Base-by-base conservation (phyloP, 805 yeast genomes). In the Kazachstania taianensis region DNA sequence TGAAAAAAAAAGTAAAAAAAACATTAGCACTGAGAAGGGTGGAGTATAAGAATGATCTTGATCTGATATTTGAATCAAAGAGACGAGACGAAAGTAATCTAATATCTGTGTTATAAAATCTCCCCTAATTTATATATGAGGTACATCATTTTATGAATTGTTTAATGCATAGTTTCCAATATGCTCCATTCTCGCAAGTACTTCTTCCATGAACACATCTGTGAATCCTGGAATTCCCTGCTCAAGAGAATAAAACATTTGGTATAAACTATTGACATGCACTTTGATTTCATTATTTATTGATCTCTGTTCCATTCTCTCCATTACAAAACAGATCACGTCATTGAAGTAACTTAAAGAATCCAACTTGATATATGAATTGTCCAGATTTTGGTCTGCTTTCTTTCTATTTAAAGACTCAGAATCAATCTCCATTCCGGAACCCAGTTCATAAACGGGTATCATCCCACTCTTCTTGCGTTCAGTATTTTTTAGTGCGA, bases 181-280 rank as follows among this genome's bases (percentile, higher is more conserved):
- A 28, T 45, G 37, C 19, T 49, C 56, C 54, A 67, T 50, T 20
- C 68, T 52, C 28, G 59, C 42, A 54, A 65, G 61, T 9, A 79
- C 57, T 50, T 81, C 89, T 53, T 81, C 84, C 7, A 77, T 59
- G 7, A 81, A 64, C 0, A 83, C 84, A 38, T 72, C 77, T 32
- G 75, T 60, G 30, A 81, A 62, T 0, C 92, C 92, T 1, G 81
- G 78, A 38, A 72, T 73, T 15, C 56, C 51, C 16, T 47, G 39
- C 46, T 81, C 86, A 22, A 69, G 65, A 3, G 50, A 52, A 2
- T 57, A 50, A 26, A 81, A 56, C 8, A 55, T 56, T 5, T 57
- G 48, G 25, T 63, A 59, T 33, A 81, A 52, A 3, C 53, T 42
- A 26, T 62, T 50, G 19, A 79, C 80, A 5, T 67, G 57, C 2